These are phyloP conservation scores for Diaporthe citri DNA, from an alignment of 2,329 filamentous ascomycete genomes.

Conservation along the genomic window DNA sequence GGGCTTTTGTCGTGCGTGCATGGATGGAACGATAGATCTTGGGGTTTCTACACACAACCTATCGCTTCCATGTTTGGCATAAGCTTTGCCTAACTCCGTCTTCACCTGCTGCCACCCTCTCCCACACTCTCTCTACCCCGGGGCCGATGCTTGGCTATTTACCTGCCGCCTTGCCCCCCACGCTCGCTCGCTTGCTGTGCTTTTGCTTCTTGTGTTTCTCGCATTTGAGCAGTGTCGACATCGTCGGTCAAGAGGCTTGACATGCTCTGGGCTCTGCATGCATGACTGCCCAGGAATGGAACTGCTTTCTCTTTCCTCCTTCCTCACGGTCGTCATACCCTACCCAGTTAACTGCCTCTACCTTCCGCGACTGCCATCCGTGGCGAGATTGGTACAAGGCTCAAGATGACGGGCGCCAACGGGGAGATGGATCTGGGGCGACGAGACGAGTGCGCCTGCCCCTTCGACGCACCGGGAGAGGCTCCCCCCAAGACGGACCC, in stretches of 20 bases:
- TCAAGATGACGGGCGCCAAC: constrained; percentile 8
- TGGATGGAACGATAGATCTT: neutral
- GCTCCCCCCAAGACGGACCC: neutral
- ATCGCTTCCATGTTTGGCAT: constrained; percentile 14
- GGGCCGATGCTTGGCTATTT: constrained; percentile 14
- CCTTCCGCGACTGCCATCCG: neutral
- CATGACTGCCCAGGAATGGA: constrained; percentile 30
- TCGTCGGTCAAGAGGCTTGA: constrained; percentile 7
- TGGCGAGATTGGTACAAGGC: neutral
- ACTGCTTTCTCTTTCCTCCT: constrained; percentile 1
- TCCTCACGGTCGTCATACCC: constrained; percentile 4
- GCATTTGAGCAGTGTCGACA: neutral
- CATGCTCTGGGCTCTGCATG: constrained; percentile 7
- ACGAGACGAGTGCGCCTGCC: constrained; percentile 33
- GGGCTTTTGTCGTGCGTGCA: constrained; percentile 16
- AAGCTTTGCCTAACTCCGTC: constrained; percentile 4
- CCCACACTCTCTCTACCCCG: neutral
- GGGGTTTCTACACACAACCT: constrained; percentile 31
- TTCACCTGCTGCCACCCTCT: constrained; percentile 21
- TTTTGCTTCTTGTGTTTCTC: constrained; percentile 20
- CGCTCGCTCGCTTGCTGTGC: constrained; percentile 31
- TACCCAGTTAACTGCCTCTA: constrained; percentile 4
- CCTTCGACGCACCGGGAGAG: constrained; percentile 34
- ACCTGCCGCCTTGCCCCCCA: constrained; percentile 19
- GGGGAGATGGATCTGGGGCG: constrained; percentile 21